phyloP scores from a whole-genome alignment of 2,329 filamentous ascomycete genomes.

The Cladobotryum protrusum region DNA sequence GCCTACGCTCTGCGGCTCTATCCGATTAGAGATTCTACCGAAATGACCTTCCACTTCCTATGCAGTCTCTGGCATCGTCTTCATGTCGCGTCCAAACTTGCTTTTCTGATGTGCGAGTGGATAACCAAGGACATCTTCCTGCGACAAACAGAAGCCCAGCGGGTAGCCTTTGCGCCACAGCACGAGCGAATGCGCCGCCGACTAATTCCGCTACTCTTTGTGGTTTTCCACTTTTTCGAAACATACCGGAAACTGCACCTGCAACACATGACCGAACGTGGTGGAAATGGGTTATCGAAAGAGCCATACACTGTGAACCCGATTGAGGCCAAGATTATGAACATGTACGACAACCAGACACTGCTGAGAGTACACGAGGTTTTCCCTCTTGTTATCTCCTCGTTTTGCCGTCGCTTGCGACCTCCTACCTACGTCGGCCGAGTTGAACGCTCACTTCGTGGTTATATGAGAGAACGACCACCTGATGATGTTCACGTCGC shows the following conservation, averaged over 20 bases:
- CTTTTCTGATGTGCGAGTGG: constrained; percentile 57
- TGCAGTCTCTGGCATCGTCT: constrained; percentile 61
- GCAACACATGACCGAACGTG: constrained; percentile 47
- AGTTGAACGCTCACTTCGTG: constrained; percentile 55
- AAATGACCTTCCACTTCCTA: constrained; percentile 53
- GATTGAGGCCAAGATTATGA: constrained; percentile 56
- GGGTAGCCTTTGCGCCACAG: constrained; percentile 53
- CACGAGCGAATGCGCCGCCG: constrained; percentile 58
- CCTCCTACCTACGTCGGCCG: constrained; percentile 60
- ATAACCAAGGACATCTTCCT: constrained; percentile 61
- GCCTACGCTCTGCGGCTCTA: constrained; percentile 56
- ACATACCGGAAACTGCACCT: constrained; percentile 55
- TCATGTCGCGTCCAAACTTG: constrained; percentile 57
- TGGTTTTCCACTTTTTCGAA: constrained; percentile 63
- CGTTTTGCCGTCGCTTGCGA: constrained; percentile 55
- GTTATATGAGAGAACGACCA: constrained; percentile 57
- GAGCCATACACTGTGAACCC: constrained; percentile 56
- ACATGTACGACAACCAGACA: constrained; percentile 58
- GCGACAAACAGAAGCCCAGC: constrained; percentile 48
- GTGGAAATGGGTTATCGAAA: constrained; percentile 43
- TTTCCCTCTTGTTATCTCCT: constrained; percentile 58
- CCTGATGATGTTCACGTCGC: constrained; percentile 57
- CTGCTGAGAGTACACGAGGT: constrained; percentile 57
- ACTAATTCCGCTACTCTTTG: constrained; percentile 57
- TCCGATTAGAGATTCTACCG: constrained; percentile 40